Base-by-base conservation (phyloP, 345 rosid genomes). In the Noccaea caerulescens region DNA sequence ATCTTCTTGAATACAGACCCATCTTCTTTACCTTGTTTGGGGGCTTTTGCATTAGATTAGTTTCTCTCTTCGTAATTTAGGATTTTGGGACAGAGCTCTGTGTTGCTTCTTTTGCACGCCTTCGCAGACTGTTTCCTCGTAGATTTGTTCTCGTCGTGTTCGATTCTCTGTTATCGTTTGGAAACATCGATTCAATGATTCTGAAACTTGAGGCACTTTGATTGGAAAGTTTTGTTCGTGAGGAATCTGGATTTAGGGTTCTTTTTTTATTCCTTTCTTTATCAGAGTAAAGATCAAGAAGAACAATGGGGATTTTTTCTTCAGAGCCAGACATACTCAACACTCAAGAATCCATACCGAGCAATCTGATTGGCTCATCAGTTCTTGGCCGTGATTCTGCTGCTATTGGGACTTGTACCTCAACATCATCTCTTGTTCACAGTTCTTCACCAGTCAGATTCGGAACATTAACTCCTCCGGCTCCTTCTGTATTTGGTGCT, bases 271-370 rank as follows among this genome's bases (percentile, higher is more conserved):
- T 36, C 1, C 27, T 7, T 37, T 9, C 7, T 6, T 66, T 25
- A 23, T 12, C 50, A 66, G 50, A 6, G 52, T 50, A 51, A 36
- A 36, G 23, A 51, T 25, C 47, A 38, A 20, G 25, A 39, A 39
- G 39, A 39, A 66, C 7, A 13, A 66, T 66, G 71, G 42, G 39
- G 51, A 6, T 53, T 53, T 42, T 30, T 66, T 53, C 42, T 13
- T 53, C 71, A 9, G 71, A 66, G 52, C 52, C 61, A 41, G 30
- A 27, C 3, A 10, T 14, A 27, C 61, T 41, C 51, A 39, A 25
- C 8, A 27, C 61, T 7, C 62, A 42, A 39, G 52, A 39, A 66
- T 14, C 71, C 11, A 41, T 41, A 54, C 71, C 12, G 10, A 10
- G 37, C 58, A 11, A 12, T 50, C 46, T 20, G 37, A 38, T 37